Conservation (phyloP, 441 rosid species). For the Bruguiera hainesii region DNA sequence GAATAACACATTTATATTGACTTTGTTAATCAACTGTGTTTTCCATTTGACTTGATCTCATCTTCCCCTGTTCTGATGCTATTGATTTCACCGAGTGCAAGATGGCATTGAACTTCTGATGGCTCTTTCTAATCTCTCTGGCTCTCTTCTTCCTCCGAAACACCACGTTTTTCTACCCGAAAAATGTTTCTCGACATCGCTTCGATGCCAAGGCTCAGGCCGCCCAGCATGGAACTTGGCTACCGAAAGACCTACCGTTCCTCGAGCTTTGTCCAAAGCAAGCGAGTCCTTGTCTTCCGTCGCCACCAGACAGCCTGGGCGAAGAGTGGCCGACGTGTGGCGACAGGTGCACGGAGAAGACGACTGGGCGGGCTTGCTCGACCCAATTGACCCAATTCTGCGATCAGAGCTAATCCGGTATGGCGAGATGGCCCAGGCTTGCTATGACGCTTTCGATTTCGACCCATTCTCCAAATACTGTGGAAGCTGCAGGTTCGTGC, state of each 20-base stretch:
- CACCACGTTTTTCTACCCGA: slow-evolving; percentile 4
- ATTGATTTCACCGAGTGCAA: too few species aligned
- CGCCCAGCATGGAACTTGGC: slow-evolving; percentile 2
- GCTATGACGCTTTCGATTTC: slow-evolving; percentile 65
- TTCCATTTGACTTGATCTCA: too few species aligned
- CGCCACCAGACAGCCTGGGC: slow-evolving; percentile 20
- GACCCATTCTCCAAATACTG: slow-evolving; percentile 60
- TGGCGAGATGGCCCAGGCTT: slow-evolving; percentile 66
- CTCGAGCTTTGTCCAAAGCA: slow-evolving; percentile 31
- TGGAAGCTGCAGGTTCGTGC: slow-evolving; percentile 48
- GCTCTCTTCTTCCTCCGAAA: slow-evolving; percentile 25
- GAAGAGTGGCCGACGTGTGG: slow-evolving; percentile 42
- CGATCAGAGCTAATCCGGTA: slow-evolving; percentile 65
- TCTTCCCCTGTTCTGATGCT: too few species aligned
- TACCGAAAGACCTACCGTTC: not conserved
- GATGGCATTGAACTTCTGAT: slow-evolving; percentile 7
- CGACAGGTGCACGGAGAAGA: slow-evolving; percentile 50
- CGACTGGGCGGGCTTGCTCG: slow-evolving; percentile 62
- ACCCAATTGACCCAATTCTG: slow-evolving; percentile 57
- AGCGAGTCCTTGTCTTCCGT: slow-evolving; percentile 37
- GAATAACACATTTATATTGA: too few species aligned
- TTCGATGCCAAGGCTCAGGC: slow-evolving; percentile 6
- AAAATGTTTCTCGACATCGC: slow-evolving; percentile 3
- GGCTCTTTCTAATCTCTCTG: slow-evolving; percentile 35
- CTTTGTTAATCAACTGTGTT: too few species aligned